Evolutionary conservation across 768 basidiomycete species (phyloP), one percentile per base, ranked within the genome.

Genomic region (Boletellus emodensis): DNA sequence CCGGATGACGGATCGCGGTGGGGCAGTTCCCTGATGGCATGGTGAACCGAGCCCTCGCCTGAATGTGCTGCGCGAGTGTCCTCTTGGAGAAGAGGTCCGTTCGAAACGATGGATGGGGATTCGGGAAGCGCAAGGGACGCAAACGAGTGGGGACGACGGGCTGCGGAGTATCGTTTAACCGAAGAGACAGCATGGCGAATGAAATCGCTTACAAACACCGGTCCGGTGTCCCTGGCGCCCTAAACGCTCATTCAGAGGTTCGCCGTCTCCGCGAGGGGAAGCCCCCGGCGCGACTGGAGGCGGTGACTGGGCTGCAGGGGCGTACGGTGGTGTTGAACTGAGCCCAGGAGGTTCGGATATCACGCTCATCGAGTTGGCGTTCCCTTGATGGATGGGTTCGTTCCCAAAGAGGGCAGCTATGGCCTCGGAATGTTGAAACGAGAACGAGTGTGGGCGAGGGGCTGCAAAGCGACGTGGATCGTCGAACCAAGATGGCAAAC

Each of bases 291-390:
- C 52, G 11, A 11, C 20, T 13, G 24, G 26, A 33, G n/a, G 10
- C 10, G 49, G 28, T 18, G 48, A 34, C 12, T 44, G 48, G 11
- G 40, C 24, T 13, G 14, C 15, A 26, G 40, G 43, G 9, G 55
- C 53, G 46, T 64, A 64, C n/a, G 64, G 64, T 4, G 63, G 63
- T n/a, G 64, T 54, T 48, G 64, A 64, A 22, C 51, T 64, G 6
- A 59, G 44, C 17, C 61, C 52, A 15, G 34, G 38, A 40, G 34
- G 43, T 2, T 34, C 26, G 5, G 22, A 61, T 56, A 12, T 42
- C 17, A 18, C 37, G 41, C 18, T 2, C 26, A 46, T 2, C 12
- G 40, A 17, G 1, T 15, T n/a, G n/a, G n/a, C n/a, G n/a, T n/a
- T n/a, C n/a, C n/a, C n/a, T n/a, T n/a, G n/a, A n/a, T n/a, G n/a